Conservation (phyloP, 2,329 filamentous ascomycete genomes). For the Pseudogymnoascus verrucosus region DNA sequence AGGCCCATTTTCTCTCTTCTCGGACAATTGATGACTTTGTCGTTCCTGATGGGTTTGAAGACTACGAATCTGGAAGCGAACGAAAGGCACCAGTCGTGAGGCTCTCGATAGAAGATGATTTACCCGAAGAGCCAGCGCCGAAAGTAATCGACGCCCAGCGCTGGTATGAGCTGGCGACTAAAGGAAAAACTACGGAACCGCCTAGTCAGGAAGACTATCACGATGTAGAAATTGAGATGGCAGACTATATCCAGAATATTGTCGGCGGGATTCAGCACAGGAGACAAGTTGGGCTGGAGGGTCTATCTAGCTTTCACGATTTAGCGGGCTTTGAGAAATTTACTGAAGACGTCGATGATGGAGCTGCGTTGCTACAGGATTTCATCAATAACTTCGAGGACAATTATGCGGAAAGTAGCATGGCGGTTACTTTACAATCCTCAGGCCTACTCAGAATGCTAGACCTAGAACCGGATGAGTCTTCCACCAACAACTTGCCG, state of each 20-base stretch:
- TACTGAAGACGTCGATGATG: constrained; percentile 22
- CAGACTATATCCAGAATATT: constrained; percentile 4
- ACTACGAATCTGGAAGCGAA: not conserved
- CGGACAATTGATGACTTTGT: constrained; percentile 20
- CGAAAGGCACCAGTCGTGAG: not conserved
- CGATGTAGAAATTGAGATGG: constrained; percentile 7
- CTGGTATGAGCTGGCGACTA: constrained; percentile 2
- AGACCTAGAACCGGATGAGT: not conserved
- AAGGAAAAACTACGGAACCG: not conserved
- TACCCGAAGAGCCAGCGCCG: not conserved
- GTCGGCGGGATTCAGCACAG: not conserved
- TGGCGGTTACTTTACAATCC: not conserved
- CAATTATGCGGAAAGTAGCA: not conserved
- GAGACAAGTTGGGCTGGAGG: not conserved
- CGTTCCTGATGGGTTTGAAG: constrained; percentile 19
- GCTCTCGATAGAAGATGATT: not conserved
- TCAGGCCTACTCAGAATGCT: not conserved
- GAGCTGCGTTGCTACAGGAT: constrained; percentile 14
- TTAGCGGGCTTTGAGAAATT: constrained; percentile 16
- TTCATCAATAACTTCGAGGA: constrained; percentile 16
- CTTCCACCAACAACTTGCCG: not conserved
- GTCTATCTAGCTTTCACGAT: constrained; percentile 15
- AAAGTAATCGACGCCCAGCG: not conserved
- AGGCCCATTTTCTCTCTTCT: not conserved
- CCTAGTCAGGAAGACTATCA: not conserved